phyloP scores from a whole-genome alignment of 176 grass and related monocot species.

The Eremochloa ophiuroides region DNA sequence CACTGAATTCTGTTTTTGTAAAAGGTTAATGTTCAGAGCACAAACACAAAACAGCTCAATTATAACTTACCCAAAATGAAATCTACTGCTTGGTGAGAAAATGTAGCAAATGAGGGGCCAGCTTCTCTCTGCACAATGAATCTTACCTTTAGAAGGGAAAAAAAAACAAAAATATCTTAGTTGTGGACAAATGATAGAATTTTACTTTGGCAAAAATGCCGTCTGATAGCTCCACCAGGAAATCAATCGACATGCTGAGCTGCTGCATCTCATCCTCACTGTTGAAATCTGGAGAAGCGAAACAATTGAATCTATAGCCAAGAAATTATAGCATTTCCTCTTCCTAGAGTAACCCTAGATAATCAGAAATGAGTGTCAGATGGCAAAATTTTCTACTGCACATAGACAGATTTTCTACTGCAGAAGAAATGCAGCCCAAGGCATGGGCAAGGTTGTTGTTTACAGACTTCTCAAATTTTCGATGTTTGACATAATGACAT shows the following conservation, averaged over 20 bases:
- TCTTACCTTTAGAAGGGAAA: conserved; percentile 30
- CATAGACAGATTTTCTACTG: background rate
- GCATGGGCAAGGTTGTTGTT: background rate
- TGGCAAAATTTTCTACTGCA: background rate
- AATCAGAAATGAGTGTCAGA: background rate
- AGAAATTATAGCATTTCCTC: background rate
- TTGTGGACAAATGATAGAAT: background rate
- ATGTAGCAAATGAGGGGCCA: conserved; percentile 55
- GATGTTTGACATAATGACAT: background rate
- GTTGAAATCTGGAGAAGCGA: conserved; percentile 43
- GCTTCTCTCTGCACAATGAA: conserved; percentile 52
- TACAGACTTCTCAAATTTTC: background rate
- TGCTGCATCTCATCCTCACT: conserved; percentile 67
- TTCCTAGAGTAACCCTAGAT: background rate
- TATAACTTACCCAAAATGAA: conserved; percentile 71
- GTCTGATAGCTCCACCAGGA: conserved; percentile 72
- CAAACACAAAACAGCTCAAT: background rate
- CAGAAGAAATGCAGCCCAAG: background rate
- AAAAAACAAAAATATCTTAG: background rate
- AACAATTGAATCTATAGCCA: conserved; percentile 12
- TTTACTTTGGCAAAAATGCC: conserved; percentile 60
- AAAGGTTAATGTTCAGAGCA: background rate
- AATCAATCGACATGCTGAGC: conserved; percentile 75
- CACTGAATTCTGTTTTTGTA: background rate
- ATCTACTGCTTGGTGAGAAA: conserved; percentile 90